These are phyloP conservation scores for Pseudogymnoascus sp. DNA, from an alignment of 2,329 filamentous ascomycete genomes.

Conservation along the genomic window DNA sequence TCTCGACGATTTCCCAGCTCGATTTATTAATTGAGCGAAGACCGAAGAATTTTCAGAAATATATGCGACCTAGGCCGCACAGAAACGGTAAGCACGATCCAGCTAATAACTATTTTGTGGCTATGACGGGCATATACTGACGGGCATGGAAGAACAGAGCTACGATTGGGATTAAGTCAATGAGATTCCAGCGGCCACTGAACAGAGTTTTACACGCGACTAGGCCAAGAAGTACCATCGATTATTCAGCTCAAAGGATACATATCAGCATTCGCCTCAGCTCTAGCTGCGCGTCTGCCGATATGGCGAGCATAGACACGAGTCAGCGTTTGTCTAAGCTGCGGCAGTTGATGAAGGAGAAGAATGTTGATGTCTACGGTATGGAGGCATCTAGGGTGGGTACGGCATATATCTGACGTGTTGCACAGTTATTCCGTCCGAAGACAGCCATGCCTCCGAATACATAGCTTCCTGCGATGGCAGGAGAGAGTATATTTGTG, in stretches of 20 bases:
- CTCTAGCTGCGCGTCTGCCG: conserved; percentile 19
- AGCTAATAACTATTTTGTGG: background rate
- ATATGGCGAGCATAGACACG: conserved; percentile 74
- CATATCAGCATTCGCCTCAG: conserved; percentile 10
- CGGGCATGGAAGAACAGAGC: background rate
- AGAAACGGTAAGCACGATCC: background rate
- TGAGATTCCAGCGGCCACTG: conserved; percentile 21
- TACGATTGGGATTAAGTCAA: conserved; percentile 13
- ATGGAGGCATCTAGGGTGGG: conserved; percentile 30
- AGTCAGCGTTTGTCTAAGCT: conserved; percentile 66
- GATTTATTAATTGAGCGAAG: background rate
- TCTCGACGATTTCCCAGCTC: background rate
- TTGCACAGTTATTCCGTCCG: conserved; percentile 78
- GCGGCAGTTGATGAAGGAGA: conserved; percentile 76
- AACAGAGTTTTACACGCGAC: conserved; percentile 14
- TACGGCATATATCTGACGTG: conserved; percentile 18
- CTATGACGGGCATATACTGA: background rate
- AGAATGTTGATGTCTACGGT: conserved; percentile 90
- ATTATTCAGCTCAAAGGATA: conserved; percentile 4
- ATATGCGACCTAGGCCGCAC: conserved; percentile 3
- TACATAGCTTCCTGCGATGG: conserved; percentile 96
- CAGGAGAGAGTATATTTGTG: conserved; percentile 82
- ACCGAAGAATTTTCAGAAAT: background rate
- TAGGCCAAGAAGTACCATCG: background rate
- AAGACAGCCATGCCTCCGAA: conserved; percentile 95